Evolutionary conservation across 176 grass and related monocot species (phyloP).

Genomic region (Urochloa ruziziensis): DNA sequence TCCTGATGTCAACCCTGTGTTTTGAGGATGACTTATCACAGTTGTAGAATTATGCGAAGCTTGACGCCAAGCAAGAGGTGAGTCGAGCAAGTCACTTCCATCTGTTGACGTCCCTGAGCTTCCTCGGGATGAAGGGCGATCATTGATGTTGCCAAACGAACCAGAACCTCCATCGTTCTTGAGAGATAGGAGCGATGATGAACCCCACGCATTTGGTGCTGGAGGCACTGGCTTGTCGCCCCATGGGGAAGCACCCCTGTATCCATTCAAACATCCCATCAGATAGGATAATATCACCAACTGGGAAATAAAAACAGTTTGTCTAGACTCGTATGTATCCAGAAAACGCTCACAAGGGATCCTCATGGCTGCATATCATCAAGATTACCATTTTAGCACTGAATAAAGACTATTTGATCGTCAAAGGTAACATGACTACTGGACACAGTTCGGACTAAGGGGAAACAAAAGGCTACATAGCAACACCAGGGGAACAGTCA

Average conservation of each 20-base stretch:
- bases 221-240: constrained; percentile 27
- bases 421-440: background rate
- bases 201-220: constrained; percentile 57
- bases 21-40: constrained; percentile 30
- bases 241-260: constrained; percentile 48
- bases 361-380: background rate
- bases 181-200: constrained; percentile 48
- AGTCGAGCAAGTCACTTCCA: constrained; percentile 60
- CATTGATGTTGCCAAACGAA: constrained; percentile 40
- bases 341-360: background rate
- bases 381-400: background rate
- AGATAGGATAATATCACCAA: background rate
- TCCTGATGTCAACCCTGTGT: constrained; percentile 53
- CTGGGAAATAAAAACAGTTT: background rate
- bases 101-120: constrained; percentile 57
- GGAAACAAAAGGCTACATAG: background rate
- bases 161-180: constrained; percentile 37
- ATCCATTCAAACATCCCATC: constrained; percentile 11
- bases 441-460: background rate
- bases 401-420: background rate
- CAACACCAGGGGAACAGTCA: background rate
- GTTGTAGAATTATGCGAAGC: constrained; percentile 37
- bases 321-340: background rate
- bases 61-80: constrained; percentile 33
- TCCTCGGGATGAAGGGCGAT: constrained; percentile 46